Base-by-base conservation (phyloP, 768 basidiomycete genomes). In the Nidula microcarpa region DNA sequence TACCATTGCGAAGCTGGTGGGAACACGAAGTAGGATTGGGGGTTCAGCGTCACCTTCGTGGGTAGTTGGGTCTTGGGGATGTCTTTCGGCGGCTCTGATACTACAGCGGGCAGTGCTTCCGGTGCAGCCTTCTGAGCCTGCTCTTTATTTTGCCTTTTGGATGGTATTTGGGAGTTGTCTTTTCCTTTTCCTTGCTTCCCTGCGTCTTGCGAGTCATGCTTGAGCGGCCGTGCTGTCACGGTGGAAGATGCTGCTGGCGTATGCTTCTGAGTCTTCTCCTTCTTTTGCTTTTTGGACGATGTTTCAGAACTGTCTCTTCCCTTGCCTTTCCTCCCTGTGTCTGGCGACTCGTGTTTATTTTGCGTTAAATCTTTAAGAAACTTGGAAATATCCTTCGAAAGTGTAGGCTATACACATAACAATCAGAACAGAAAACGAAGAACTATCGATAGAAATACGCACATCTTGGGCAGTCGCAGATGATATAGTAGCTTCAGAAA, bases 1-100 rank as follows among this genome's bases (percentile, higher is more conserved):
- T 87, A 82, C 87, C 87, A 89, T 45, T 77, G 74, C 2, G 85
- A 65, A 35, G 60, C 65, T 1, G 77, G 75, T 23, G 69, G 66
- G 47, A 73, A 64, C 7, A 75, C 57, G 55, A 77, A 74, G 18
- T 60, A 61, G 4, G 74, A 72, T 52, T 71, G 73, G n/a, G 68
- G 58, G 53, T 72, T 68, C 41, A 70, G 58, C 0, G 71, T 60
- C 33, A 72, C 60, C 59, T 72, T 74, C 4, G 64, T 66, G 11
- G 72, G 70, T 35, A 73, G 57, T 37, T 62, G 59, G 30, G 63
- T 57, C 53, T 63, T 65, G 10, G 64, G 57, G 14, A 41, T 16
- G 11, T 53, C 54, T 14, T 18, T 35, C 30, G 54, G 39, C 2
- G 34, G 45, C 32, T 55, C 60, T 5, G 49, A 52, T 30, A 51